Base-by-base conservation (phyloP, 768 basidiomycete species). In the Tephrocybe sp. region DNA sequence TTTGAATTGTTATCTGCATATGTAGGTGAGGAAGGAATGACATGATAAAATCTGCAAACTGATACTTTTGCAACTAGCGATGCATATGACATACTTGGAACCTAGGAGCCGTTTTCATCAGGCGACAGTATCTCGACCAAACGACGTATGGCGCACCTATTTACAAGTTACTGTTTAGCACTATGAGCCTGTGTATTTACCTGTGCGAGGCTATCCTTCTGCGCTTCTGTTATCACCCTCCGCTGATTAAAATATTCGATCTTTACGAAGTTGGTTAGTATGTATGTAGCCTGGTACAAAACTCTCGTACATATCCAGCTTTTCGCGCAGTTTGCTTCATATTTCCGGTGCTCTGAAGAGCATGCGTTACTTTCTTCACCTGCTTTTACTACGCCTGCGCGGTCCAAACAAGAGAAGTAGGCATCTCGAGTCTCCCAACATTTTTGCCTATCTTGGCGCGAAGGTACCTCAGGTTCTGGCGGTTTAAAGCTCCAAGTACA, bases 161-260 rank as follows among this genome's bases (percentile, higher is more conserved):
- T 38, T 45, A 48, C 30, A 38, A 26, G 14, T 55, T 63, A 68
- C 44, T 62, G 61, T 53, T 59, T 70, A 38, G 68, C 53, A 33
- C 67, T 68, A 46, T 70, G 67, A 12, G 61, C 63, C 53, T 74
- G 70, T 20, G 66, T 65, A 48, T 63, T 67, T 5, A 70, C 73
- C 52, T 74, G 74, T 15, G 79, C 79, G 25, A 90, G 76, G 46
- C 86, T 72, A 34, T 84, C 82, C 61, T 86, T 89, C 68, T 92
- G 90, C 50, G 84, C 82, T 54, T 88, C 89, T 8, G 83, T 88
- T 45, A 94, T 79, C 30, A 91, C 80, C 47, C 94, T 78, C 30
- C 93, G 83, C 65, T 92, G 89, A 73, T 97, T 96, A 63, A 98
- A 97, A 67, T 98, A 96, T 24, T 90, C 90, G 60, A 98, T 86